A percentile compares a stretch with the other conserved stretches of the same genome.
Evolutionary conservation across 352 stramenopile genomes (phyloP).

Genomic region (Globisporangium okanoganense): DNA sequence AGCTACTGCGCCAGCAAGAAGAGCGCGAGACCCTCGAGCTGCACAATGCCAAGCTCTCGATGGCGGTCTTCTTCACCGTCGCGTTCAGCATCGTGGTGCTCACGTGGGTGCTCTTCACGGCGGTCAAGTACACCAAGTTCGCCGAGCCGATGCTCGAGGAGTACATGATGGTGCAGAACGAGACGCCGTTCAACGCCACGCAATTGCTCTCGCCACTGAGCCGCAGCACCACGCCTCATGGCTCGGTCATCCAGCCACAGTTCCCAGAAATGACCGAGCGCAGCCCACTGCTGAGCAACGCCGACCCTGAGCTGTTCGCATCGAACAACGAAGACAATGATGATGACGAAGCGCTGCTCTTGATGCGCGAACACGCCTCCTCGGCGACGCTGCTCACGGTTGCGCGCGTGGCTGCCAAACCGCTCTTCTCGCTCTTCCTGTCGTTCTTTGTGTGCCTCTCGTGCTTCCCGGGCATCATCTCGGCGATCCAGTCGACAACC

Average conservation of each 20-base stretch:
- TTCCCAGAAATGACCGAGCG: constrained; percentile 30
- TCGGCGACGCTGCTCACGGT: constrained; percentile 54
- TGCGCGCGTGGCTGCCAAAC: constrained; percentile 56
- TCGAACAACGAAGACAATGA: constrained; percentile 19
- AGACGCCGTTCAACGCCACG: constrained; percentile 42
- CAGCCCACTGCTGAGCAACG: constrained; percentile 35
- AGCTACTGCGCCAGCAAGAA: constrained; percentile 14
- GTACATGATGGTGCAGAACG: constrained; percentile 64
- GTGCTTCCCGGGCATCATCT: constrained; percentile 78
- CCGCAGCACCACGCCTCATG: constrained; percentile 20
- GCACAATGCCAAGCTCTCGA: constrained; percentile 33
- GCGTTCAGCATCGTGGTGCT: constrained; percentile 46
- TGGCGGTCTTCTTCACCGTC: constrained; percentile 66
- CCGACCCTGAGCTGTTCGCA: constrained; percentile 8
- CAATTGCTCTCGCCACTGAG: constrained; percentile 51
- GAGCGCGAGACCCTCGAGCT: neutral
- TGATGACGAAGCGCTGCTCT: constrained; percentile 33
- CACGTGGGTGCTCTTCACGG: constrained; percentile 53
- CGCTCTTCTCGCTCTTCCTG: constrained; percentile 75
- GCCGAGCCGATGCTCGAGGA: constrained; percentile 59
- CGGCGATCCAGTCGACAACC: constrained; percentile 58
- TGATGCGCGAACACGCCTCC: constrained; percentile 34
- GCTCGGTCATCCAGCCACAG: constrained; percentile 1
- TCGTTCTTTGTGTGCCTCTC: constrained; percentile 77
- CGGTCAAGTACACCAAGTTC: constrained; percentile 49